Conservation (phyloP, 2,329 filamentous ascomycete species). For the Phaeosphaeriaceae sp. region DNA sequence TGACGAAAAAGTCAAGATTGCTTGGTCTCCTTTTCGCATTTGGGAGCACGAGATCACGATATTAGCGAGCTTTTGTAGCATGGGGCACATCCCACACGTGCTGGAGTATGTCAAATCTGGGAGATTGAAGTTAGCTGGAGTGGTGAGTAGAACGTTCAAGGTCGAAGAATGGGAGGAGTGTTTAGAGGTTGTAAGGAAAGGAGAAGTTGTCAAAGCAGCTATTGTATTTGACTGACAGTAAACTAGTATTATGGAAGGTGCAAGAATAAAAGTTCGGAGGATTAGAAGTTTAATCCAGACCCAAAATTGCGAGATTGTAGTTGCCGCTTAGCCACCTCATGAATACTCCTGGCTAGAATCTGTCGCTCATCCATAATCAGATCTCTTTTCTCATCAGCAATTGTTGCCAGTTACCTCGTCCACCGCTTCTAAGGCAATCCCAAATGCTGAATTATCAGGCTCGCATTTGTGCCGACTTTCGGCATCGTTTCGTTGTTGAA, state of each 20-base stretch:
- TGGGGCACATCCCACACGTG: conserved; percentile 50
- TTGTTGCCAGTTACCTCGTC: neutral
- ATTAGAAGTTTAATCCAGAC: neutral
- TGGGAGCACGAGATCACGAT: conserved; percentile 73
- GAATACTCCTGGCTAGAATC: too few relatives aligned
- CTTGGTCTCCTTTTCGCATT: conserved; percentile 75
- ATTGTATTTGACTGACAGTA: conserved; percentile 66
- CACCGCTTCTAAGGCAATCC: neutral
- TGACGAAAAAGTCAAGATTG: conserved; percentile 65
- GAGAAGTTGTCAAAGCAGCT: conserved; percentile 75
- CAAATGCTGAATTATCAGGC: conserved; percentile 12
- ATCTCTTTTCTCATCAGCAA: neutral
- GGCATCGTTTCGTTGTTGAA: conserved; percentile 13
- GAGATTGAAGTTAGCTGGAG: conserved; percentile 68
- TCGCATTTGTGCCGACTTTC: conserved; percentile 14
- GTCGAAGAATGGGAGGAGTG: conserved; percentile 76
- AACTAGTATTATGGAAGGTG: neutral
- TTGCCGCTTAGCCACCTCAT: neutral
- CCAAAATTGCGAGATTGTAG: neutral
- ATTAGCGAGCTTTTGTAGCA: conserved; percentile 72
- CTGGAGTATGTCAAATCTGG: conserved; percentile 59
- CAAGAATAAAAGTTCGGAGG: too few relatives aligned
- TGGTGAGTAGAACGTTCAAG: conserved; percentile 75
- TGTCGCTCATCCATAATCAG: neutral
- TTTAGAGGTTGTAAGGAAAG: conserved; percentile 73